Evolutionary conservation across 1,284 basidiomycete genomes (phyloP), one percentile per base, ranked within the genome.

Genomic region (Omphalotus olearius): DNA sequence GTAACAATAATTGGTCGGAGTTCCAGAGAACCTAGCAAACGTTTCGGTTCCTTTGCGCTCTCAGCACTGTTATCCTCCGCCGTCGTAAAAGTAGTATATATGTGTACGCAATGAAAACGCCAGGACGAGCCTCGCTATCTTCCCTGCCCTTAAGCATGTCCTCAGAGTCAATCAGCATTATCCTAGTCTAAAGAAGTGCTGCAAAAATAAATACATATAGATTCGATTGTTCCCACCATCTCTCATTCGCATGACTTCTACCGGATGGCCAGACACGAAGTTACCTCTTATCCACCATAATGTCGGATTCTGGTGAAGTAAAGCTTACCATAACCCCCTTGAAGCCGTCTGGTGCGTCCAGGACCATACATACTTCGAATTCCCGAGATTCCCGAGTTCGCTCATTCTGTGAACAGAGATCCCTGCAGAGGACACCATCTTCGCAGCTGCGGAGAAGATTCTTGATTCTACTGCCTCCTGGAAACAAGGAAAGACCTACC

Each of bases 401-500:
- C 26, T 20, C 11, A 16, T 40, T 23, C 5, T 36, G n/a, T 16
- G 6, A 6, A n/a, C 42, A 86, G 84, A 78, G 16, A 68, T 88
- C 14, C 85, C 86, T 1, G 61, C 77, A 0, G 82, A 85, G 60
- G 79, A 81, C 33, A 65, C 67, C 2, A 73, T 85, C 50, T 60
- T 88, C 51, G 61, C 72, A 1, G 74, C 80, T 23, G 84, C 71
- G 6, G 72, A 70, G 35, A 69, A 73, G n/a, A 60, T 89, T 47
- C 67, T 88, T 18, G 76, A 79, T 28, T 72, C 77, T 6, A 76
- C 77, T 1, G 53, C 64, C 1, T 65, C 72, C 16, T 89, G 87
- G 87, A 84, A 83, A 64, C 69, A 72, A 53, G 85, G 83, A 10
- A 89, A 85, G 62, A 73, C 74, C 3, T 82, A 72, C 61, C 68